Evolutionary conservation across 768 basidiomycete species (phyloP).

Genomic region (Calocera cornea): DNA sequence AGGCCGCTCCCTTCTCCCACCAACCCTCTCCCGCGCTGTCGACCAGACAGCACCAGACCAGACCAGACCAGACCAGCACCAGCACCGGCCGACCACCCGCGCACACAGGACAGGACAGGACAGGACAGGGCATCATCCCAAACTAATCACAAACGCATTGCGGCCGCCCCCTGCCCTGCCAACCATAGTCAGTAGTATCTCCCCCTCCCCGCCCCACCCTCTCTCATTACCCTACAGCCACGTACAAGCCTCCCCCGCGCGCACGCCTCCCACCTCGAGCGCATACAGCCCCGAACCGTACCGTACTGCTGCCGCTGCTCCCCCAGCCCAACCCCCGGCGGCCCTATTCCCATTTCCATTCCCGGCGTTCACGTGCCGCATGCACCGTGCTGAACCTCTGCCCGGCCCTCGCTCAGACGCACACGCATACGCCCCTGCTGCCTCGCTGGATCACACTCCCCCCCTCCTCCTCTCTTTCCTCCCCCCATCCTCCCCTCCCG

Average conservation of each 20-base stretch:
- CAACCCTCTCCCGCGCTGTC: not conserved
- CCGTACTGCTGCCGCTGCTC: not conserved
- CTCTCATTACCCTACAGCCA: constrained; percentile 3
- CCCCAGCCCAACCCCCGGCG: not conserved
- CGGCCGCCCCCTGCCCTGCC: not conserved
- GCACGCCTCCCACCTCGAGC: not conserved
- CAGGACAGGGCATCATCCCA: not conserved
- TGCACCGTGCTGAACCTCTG: not conserved
- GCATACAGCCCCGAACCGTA: not conserved
- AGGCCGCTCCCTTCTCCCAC: constrained; percentile 1
- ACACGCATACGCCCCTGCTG: not conserved
- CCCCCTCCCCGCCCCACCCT: not conserved
- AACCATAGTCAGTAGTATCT: not conserved
- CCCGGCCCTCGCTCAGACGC: not conserved
- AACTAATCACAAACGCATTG: too few species aligned
- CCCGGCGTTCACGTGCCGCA: not conserved
- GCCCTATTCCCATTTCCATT: not conserved
- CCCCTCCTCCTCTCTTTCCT: not conserved
- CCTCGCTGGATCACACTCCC: constrained; percentile 4
- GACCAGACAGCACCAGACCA: too few species aligned
- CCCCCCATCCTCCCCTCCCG: not conserved
- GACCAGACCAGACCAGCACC: too few species aligned
- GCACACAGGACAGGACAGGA: too few species aligned
- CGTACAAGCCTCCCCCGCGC: not conserved
- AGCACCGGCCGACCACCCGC: not conserved